These are phyloP conservation scores for Boletus edulis DNA, from an alignment of 768 basidiomycete genomes.

Conservation along the genomic window DNA sequence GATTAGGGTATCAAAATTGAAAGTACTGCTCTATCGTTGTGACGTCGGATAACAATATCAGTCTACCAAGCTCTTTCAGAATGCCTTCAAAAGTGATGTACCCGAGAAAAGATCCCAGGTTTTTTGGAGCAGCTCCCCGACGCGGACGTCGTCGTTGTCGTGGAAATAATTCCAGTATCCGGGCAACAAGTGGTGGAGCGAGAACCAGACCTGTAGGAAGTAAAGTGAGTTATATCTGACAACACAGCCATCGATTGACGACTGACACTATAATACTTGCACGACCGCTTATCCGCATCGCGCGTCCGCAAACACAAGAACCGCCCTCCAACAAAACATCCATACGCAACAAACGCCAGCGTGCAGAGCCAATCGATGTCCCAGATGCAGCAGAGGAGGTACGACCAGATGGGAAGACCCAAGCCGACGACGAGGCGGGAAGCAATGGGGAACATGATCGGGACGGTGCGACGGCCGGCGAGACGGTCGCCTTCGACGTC, in stretches of 20 bases:
- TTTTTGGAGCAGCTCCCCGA: slow-evolving; percentile 16
- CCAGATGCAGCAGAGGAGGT: slow-evolving; percentile 35
- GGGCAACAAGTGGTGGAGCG: slow-evolving; percentile 34
- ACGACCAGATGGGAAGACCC: slow-evolving; percentile 39
- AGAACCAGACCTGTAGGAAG: slow-evolving; percentile 32
- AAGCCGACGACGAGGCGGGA: slow-evolving; percentile 34
- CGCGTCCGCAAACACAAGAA: slow-evolving; percentile 30
- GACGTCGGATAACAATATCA: neutral
- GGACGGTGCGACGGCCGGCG: slow-evolving; percentile 40
- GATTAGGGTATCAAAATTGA: no score
- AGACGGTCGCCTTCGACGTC: slow-evolving; percentile 41
- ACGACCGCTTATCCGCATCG: slow-evolving; percentile 33
- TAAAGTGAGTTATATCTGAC: neutral
- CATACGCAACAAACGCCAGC: slow-evolving; percentile 29
- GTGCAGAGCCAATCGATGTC: slow-evolving; percentile 27
- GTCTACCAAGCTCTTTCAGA: neutral
- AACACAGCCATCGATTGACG: neutral
- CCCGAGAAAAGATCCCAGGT: slow-evolving; percentile 18
- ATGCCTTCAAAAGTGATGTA: neutral
- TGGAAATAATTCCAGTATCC: slow-evolving; percentile 37
- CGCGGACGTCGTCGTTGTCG: slow-evolving; percentile 3
- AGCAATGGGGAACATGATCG: slow-evolving; percentile 40
- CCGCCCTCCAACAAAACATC: slow-evolving; percentile 33
- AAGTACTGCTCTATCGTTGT: no score
- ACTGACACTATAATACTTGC: slow-evolving; percentile 38